phyloP scores from a whole-genome alignment of 768 basidiomycete species.

The Pisolithus sp. region DNA sequence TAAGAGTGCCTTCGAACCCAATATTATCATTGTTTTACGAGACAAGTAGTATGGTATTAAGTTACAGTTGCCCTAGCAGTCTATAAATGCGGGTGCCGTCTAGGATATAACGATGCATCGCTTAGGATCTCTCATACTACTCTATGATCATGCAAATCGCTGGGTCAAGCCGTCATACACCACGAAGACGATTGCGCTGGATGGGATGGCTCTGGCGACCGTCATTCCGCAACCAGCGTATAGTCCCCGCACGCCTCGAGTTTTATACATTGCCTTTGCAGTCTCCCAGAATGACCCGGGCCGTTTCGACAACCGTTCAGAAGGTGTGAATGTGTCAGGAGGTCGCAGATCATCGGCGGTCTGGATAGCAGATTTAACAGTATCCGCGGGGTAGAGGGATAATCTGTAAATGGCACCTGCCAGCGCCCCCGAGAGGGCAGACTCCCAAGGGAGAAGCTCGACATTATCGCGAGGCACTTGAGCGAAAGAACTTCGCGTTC shows the following conservation, averaged over 20 bases:
- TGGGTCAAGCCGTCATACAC: conserved; percentile 72
- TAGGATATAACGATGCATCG: neutral
- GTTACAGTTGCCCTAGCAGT: too few relatives aligned
- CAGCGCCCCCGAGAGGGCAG: conserved; percentile 70
- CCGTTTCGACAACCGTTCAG: conserved; percentile 13
- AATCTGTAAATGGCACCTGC: conserved; percentile 78
- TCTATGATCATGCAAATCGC: conserved; percentile 30
- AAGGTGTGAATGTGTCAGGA: conserved; percentile 10
- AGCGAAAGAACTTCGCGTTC: neutral
- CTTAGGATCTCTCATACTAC: neutral
- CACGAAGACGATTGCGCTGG: conserved; percentile 84
- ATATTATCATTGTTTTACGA: too few relatives aligned
- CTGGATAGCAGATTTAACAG: conserved; percentile 86
- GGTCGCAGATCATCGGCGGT: conserved; percentile 78
- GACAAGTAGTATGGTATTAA: too few relatives aligned
- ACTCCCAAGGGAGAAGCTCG: conserved; percentile 54
- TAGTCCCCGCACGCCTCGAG: conserved; percentile 68
- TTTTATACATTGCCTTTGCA: conserved; percentile 62
- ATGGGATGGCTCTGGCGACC: conserved; percentile 73
- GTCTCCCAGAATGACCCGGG: conserved; percentile 49
- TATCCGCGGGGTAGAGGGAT: conserved; percentile 84
- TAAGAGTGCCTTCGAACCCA: too few relatives aligned
- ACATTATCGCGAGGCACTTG: neutral
- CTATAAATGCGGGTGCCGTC: too few relatives aligned
- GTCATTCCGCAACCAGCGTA: conserved; percentile 91